These are phyloP conservation scores for Pseudocercospora eumusae DNA, from an alignment of 2,329 filamentous ascomycete species.

Conservation along the genomic window DNA sequence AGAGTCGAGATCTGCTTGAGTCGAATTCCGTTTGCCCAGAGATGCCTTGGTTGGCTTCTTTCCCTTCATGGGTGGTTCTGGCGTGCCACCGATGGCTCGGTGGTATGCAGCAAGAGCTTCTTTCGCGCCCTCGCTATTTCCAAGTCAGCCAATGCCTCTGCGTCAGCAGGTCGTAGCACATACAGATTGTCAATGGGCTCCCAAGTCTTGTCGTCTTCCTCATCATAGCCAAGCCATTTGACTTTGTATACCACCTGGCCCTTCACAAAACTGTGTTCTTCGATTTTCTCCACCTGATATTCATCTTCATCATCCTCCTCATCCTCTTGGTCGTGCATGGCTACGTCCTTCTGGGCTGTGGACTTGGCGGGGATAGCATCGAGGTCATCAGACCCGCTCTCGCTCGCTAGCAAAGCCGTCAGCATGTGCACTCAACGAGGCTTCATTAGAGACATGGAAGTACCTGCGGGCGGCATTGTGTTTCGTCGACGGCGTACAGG, in stretches of 20 bases:
- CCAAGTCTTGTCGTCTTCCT: constrained; percentile 72
- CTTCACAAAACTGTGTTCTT: constrained; percentile 63
- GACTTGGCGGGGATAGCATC: constrained; percentile 36
- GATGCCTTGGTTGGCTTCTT: constrained; percentile 25
- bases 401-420: constrained; percentile 20
- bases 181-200: constrained; percentile 74
- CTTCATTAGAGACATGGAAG: constrained; percentile 35
- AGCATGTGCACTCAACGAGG: neutral
- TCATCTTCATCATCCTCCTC: constrained; percentile 56
- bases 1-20: constrained; percentile 29
- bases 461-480: constrained; percentile 6
- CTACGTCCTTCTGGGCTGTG: constrained; percentile 22
- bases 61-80: constrained; percentile 43
- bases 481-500: neutral
- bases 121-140: constrained; percentile 40
- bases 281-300: constrained; percentile 73
- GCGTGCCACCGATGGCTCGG: constrained; percentile 62
- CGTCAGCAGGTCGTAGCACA: constrained; percentile 23
- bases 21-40: constrained; percentile 28
- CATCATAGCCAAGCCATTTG: constrained; percentile 78
- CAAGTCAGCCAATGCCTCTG: constrained; percentile 13
- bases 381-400: constrained; percentile 38
- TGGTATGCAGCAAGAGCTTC: constrained; percentile 68
- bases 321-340: constrained; percentile 42
- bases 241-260: constrained; percentile 65